Percentiles rank a stretch among this genome's conserved stretches.
Evolutionary conservation across 495 filamentous ascomycete species (phyloP).

Genomic region (Oleoguttula mirabilis): DNA sequence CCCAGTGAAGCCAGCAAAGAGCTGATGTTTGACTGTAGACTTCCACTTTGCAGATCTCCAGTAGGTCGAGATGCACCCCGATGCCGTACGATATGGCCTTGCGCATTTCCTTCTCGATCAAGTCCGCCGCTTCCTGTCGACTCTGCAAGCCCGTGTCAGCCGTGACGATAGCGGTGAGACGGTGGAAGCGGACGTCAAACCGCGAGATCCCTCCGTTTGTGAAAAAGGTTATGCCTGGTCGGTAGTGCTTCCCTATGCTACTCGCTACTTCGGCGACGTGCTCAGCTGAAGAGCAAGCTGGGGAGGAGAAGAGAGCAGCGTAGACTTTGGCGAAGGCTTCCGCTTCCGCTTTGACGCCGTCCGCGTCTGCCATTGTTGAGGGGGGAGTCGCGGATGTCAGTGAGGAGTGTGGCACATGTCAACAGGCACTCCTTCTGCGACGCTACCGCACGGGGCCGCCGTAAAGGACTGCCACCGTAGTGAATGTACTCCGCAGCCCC

Average conservation of each 20-base stretch:
- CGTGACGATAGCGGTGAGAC: too few relatives aligned
- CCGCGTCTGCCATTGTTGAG: too few relatives aligned
- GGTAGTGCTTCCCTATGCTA: conserved; percentile 1
- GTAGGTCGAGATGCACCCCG: conserved; percentile 7
- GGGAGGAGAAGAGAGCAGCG: conserved; percentile 10
- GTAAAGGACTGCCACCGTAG: too few relatives aligned
- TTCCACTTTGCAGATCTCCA: conserved; percentile 1
- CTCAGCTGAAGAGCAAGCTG: conserved; percentile 2
- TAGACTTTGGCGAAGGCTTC: conserved; percentile 8
- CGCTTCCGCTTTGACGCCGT: conserved; percentile 1
- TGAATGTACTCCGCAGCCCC: too few relatives aligned
- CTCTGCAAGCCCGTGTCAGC: background rate
- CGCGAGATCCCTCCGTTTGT: conserved; percentile 7
- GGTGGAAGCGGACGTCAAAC: conserved; percentile 5
- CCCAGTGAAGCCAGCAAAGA: conserved; percentile 9
- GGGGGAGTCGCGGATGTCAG: too few relatives aligned
- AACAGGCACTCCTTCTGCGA: too few relatives aligned
- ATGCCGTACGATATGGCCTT: conserved; percentile 5
- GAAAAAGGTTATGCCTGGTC: conserved; percentile 11
- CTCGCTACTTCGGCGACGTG: conserved; percentile 1
- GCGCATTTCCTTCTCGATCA: conserved; percentile 13
- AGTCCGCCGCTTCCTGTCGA: conserved; percentile 3
- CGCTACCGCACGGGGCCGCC: too few relatives aligned
- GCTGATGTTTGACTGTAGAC: conserved; percentile 8
- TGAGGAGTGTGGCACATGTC: too few relatives aligned